Conservation (phyloP, 768 basidiomycete species). For the Boletellus emodensis region DNA sequence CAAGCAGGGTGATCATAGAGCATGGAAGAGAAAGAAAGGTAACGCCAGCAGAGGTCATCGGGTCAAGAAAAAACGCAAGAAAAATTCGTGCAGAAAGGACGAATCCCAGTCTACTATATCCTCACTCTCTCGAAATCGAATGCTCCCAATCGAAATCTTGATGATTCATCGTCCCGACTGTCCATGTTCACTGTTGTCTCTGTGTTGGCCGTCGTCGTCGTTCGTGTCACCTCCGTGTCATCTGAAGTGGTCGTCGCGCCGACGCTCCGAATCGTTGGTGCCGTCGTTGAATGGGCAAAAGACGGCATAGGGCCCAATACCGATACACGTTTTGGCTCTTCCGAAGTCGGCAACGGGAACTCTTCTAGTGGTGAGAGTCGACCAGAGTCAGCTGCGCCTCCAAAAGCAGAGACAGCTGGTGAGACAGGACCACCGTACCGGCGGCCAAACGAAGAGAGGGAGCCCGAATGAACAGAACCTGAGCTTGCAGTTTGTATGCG, state of each 20-base stretch:
- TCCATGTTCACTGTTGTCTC: constrained; percentile 13
- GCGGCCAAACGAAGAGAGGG: constrained; percentile 53
- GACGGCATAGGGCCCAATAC: constrained; percentile 33
- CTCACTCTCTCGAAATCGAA: constrained; percentile 23
- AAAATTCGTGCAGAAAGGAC: neutral
- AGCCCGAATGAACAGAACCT: constrained; percentile 44
- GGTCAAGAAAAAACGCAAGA: neutral
- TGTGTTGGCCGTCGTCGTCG: constrained; percentile 18
- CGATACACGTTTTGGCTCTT: constrained; percentile 23
- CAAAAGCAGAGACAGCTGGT: constrained; percentile 51
- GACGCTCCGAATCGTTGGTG: constrained; percentile 31
- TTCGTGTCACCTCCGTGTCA: constrained; percentile 27
- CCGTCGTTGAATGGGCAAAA: constrained; percentile 23
- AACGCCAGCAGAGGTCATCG: constrained; percentile 7
- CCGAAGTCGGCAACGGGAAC: constrained; percentile 8
- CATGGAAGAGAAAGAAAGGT: neutral
- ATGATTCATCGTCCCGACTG: constrained; percentile 6
- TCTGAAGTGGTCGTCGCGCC: constrained; percentile 30
- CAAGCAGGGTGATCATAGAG: constrained; percentile 2
- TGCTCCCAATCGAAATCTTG: constrained; percentile 11
- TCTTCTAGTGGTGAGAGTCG: constrained; percentile 24
- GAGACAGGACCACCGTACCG: constrained; percentile 36
- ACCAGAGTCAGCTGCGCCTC: constrained; percentile 21
- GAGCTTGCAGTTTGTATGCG: constrained; percentile 34
- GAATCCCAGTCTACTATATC: neutral